Conservation (phyloP, 1,284 basidiomycete genomes). For the Termitomyces sp. region DNA sequence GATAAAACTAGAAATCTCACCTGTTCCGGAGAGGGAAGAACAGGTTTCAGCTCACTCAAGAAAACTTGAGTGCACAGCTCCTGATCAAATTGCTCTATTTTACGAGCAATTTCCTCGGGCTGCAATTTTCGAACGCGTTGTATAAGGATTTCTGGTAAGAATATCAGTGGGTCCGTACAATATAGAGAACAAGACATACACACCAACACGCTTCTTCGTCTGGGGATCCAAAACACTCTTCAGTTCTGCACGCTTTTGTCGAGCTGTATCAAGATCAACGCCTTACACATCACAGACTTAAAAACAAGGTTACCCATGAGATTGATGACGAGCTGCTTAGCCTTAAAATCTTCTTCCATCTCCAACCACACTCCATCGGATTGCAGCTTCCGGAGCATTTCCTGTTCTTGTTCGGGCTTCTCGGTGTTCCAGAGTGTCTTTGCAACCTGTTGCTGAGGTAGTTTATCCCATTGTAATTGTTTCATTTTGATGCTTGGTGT, state of each 20-base stretch:
- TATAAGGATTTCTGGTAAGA: conserved; percentile 75
- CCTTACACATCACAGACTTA: not conserved
- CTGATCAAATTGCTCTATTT: conserved; percentile 82
- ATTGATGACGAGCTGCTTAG: conserved; percentile 88
- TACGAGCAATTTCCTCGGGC: conserved; percentile 79
- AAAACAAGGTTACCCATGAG: conserved; percentile 53
- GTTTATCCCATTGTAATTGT: conserved; percentile 98
- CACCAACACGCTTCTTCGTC: conserved; percentile 87
- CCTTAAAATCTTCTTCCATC: conserved; percentile 99
- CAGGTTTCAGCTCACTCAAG: conserved; percentile 79
- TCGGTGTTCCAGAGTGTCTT: conserved; percentile 84
- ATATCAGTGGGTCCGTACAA: not conserved
- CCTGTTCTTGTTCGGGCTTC: conserved; percentile 62
- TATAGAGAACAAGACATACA: conserved; percentile 25
- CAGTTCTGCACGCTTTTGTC: conserved; percentile 79
- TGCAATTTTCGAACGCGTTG: conserved; percentile 78
- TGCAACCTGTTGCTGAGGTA: conserved; percentile 77
- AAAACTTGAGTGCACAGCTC: conserved; percentile 84
- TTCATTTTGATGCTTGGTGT: conserved; percentile 93
- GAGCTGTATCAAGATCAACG: conserved; percentile 38
- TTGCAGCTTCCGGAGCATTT: conserved; percentile 77
- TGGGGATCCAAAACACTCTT: conserved; percentile 88
- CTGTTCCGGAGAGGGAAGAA: conserved; percentile 87
- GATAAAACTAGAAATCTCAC: conserved; percentile 33
- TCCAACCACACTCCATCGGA: conserved; percentile 87